phyloP scores from a whole-genome alignment of 2,329 filamentous ascomycete species.

The Erysiphe pulchra region DNA sequence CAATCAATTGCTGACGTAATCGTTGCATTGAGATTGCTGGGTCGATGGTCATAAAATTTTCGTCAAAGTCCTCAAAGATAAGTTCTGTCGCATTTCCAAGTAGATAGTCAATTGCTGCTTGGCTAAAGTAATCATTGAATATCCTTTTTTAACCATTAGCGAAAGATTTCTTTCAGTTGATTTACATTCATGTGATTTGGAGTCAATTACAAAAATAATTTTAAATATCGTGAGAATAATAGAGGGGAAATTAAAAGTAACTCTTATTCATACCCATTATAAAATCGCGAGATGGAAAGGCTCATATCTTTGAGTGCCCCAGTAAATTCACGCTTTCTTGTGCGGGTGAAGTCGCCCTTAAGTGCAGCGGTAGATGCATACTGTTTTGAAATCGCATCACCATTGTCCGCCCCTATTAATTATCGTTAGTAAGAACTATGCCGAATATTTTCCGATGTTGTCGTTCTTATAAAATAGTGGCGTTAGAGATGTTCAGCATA shows the following conservation, averaged over 20 bases:
- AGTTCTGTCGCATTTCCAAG: slow-evolving; percentile 64
- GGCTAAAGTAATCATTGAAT: slow-evolving; percentile 92
- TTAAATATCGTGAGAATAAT: not conserved
- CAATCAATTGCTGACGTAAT: slow-evolving; percentile 70
- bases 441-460: not conserved
- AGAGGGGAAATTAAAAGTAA: not conserved
- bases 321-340: slow-evolving; percentile 67
- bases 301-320: slow-evolving; percentile 81
- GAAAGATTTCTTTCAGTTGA: not conserved
- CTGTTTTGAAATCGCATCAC: slow-evolving; percentile 82
- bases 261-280: slow-evolving; percentile 27
- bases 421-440: not conserved
- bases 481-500: not conserved
- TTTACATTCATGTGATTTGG: not conserved
- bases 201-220: not conserved
- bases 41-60: slow-evolving; percentile 78
- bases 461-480: not conserved
- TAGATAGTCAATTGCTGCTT: slow-evolving; percentile 83
- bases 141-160: slow-evolving; percentile 30
- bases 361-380: slow-evolving; percentile 89
- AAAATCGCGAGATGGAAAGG: slow-evolving; percentile 55
- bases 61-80: slow-evolving; percentile 85
- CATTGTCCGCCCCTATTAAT: slow-evolving; percentile 58
- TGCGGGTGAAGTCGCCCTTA: slow-evolving; percentile 91
- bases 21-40: slow-evolving; percentile 68